Conservation (phyloP, 2,329 filamentous ascomycete species). For the Rhynchosporium secalis region DNA sequence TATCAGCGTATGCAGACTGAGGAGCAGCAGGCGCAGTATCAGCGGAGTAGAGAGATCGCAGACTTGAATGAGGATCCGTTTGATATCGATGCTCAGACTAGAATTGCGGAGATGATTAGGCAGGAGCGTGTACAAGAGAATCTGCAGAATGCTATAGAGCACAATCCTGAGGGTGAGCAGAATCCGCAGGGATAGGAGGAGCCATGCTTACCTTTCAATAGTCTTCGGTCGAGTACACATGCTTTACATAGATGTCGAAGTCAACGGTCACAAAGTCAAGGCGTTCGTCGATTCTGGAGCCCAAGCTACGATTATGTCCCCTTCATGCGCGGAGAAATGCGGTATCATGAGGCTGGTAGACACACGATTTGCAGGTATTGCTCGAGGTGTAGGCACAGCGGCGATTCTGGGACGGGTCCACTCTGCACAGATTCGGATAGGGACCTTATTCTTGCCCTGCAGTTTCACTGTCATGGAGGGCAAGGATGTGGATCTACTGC, state of each 20-base stretch:
- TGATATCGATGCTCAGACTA: constrained; percentile 84
- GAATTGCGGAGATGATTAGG: constrained; percentile 96
- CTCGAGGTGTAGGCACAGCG: constrained; percentile 90
- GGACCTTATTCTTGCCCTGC: constrained; percentile 81
- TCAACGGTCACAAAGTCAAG: constrained; percentile 90
- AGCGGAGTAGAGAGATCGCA: constrained; percentile 80
- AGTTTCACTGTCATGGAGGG: constrained; percentile 99
- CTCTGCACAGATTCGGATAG: constrained; percentile 92
- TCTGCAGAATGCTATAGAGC: constrained; percentile 91
- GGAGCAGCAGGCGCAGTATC: constrained; percentile 70
- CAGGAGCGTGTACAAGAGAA: constrained; percentile 95
- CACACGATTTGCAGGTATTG: constrained; percentile 86
- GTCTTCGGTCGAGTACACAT: constrained; percentile 94
- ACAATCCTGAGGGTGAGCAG: constrained; percentile 86
- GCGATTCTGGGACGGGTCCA: constrained; percentile 94
- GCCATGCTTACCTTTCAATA: constrained; percentile 42
- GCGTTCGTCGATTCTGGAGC: constrained; percentile 96
- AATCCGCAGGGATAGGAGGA: background rate
- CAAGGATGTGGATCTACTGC: constrained; percentile 88
- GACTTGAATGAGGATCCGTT: constrained; percentile 92
- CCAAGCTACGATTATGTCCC: constrained; percentile 98
- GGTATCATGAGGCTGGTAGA: constrained; percentile 97
- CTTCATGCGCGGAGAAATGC: constrained; percentile 83
- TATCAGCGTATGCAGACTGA: constrained; percentile 67
- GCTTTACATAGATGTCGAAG: constrained; percentile 93